Base-by-base conservation (phyloP, 2,329 filamentous ascomycete species). In the Immersiporthe knoxdaviesiana region DNA sequence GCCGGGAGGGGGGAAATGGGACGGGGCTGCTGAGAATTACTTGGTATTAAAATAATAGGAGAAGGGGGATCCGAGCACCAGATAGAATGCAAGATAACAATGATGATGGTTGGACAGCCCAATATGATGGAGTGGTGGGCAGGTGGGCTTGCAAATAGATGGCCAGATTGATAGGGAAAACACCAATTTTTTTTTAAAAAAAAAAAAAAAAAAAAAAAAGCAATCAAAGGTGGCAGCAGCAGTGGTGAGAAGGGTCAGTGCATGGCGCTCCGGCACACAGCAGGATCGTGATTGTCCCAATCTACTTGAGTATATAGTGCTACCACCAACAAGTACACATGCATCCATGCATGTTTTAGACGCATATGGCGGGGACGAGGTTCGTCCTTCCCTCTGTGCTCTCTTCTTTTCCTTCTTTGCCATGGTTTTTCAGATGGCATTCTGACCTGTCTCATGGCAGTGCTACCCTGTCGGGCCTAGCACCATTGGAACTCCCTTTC, bases 241-340 rank as follows among this genome's bases (percentile, higher is more conserved):
- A 12, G 59, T 41, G 58, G 58, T 59, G 27, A n/a, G 30, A n/a
- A 37, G 10, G 27, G 59, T 21, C 37, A 24, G 12, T 60, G 64
- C 64, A 66, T 39, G 54, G 60, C 65, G 24, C 61, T 10, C 52
- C 65, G 65, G 65, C 65, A 52, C 65, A 67, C 56, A 67, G 65
- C 65, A 60, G 65, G 58, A 67, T 67, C 58, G 65, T 61, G 58
- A 61, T 61, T 66, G 65, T 39, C 37, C 37, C 47, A 21, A 21
- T 63, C 41, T 35, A 35, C 11, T n/a, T n/a, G n/a, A n/a, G n/a
- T n/a, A n/a, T n/a, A 35, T 24, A 24, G 11, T 61, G 5, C 32
- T 24, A 12, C 18, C 27, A 41, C 21, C 41, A 44, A 37, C 5
- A 60, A 37, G 56, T 37, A 59, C 52, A 27, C 52, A 56, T 56